Evolutionary conservation across 2,329 filamentous ascomycete genomes (phyloP).

Genomic region (Bertia moriformis): DNA sequence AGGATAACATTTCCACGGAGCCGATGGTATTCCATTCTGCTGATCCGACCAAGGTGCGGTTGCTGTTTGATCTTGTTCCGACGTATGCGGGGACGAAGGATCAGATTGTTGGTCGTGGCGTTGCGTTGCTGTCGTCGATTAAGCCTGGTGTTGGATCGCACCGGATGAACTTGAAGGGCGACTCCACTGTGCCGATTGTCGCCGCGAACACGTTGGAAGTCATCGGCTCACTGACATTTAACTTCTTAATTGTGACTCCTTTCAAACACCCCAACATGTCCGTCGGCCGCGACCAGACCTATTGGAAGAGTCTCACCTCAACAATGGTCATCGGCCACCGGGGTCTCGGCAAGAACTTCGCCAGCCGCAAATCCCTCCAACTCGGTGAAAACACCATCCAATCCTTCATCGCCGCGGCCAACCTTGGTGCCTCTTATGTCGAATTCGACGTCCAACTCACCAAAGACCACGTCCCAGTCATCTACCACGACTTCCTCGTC

Average conservation of each 20-base stretch:
- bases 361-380: conserved; percentile 14
- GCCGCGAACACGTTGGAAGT: conserved; percentile 11
- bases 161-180: conserved; percentile 82
- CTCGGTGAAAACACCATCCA: conserved; percentile 21
- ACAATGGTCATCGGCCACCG: conserved; percentile 15
- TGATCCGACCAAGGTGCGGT: conserved; percentile 67
- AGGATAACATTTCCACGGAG: conserved; percentile 86
- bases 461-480: conserved; percentile 20
- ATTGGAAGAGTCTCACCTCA: conserved; percentile 2
- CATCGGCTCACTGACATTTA: conserved; percentile 17
- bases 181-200: conserved; percentile 25
- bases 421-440: conserved; percentile 16
- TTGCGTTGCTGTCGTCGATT: conserved; percentile 75
- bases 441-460: conserved; percentile 26
- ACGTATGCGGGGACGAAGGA: conserved; percentile 87
- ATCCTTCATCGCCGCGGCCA: conserved; percentile 17
- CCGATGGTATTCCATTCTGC: conserved; percentile 77
- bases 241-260: conserved; percentile 13
- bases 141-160: conserved; percentile 71
- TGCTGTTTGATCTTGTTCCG: conserved; percentile 87
- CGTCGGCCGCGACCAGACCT: background rate
- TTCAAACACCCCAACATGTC: conserved; percentile 6
- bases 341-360: conserved; percentile 15
- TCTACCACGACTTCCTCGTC: conserved; percentile 25
- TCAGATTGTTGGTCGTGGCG: conserved; percentile 74